Percentiles rank a stretch among this genome's conserved stretches.
Evolutionary conservation across 78 protist genomes (phyloP).

Genomic region (Goniomonas avonlea): DNA sequence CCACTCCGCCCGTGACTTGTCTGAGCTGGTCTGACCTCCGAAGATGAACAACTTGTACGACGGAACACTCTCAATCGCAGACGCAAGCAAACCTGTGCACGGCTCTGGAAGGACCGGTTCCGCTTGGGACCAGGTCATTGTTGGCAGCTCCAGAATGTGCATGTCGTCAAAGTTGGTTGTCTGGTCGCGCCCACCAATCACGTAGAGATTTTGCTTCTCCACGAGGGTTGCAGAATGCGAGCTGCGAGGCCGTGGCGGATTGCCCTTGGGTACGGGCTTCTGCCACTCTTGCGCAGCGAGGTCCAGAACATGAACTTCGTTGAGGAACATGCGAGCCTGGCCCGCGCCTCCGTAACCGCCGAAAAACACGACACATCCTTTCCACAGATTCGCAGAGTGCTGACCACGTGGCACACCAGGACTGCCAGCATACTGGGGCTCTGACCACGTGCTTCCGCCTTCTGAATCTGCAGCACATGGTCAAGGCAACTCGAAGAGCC

Average conservation of each 20-base stretch:
- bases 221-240: neutral
- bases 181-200: neutral
- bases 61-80: neutral
- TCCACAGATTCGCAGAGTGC: neutral
- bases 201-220: neutral
- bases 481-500: neutral
- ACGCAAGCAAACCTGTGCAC: neutral
- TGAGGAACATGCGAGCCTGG: no score
- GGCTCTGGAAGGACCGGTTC: no score
- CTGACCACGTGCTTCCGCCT: neutral
- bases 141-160: neutral
- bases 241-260: neutral
- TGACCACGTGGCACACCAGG: neutral
- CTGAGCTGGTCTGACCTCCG: slow-evolving; percentile 1
- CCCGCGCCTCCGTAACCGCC: neutral
- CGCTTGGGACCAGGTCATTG: no score
- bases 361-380: neutral
- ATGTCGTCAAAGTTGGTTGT: neutral
- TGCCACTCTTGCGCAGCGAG: neutral
- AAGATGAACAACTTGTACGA: neutral
- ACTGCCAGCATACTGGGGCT: neutral
- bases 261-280: neutral
- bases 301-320: no score
- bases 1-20: neutral
- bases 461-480: neutral